Evolutionary conservation across 768 basidiomycete species (phyloP), one percentile per base, ranked within the genome.

Genomic region (Trametes punicea): DNA sequence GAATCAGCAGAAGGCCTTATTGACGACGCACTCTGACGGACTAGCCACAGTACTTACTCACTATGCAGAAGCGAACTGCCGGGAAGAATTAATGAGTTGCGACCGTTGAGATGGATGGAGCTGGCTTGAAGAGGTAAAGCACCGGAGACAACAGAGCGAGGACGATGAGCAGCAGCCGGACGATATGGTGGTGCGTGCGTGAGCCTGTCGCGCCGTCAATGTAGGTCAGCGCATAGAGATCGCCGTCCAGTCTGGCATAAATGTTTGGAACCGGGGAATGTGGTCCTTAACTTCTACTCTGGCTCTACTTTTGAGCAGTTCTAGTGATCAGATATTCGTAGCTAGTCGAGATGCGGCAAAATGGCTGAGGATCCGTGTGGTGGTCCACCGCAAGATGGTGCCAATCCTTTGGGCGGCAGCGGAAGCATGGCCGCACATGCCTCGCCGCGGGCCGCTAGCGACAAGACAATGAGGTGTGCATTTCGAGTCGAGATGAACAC

Each of bases 201-300:
- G 40, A 58, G 57, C 40, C 46, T 53, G 51, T 49, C 46, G 57
- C 57, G 49, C 51, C 40, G 57, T 46, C 49, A 47, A 51, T 45
- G 44, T 27, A 20, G 18, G 13, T 30, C 21, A 40, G 38, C 38
- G 40, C 23, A 46, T 16, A 47, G 42, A 51, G 25, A 23, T n/a
- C 51, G 34, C 34, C 11, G 34, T 44, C 44, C 34, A 21, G 36
- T 46, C 49, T 20, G 36, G 56, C 45, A 51, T 57, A 16, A 46
- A 57, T 36, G 34, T n/a, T 4, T 15, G 34, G 15, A 15, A 21
- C 40, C 40, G 9, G 29, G 6, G 27, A 25, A 23, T 31, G 40
- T 34, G 18, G 7, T 51, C 27, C 56, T 40, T 34, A 20, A 57
- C 56, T 27, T 29, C 33, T 29, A 27, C 49, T 18, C 29, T 34